Evolutionary conservation across 2,329 filamentous ascomycete genomes (phyloP).

Genomic region (Aspergillus caelatus): DNA sequence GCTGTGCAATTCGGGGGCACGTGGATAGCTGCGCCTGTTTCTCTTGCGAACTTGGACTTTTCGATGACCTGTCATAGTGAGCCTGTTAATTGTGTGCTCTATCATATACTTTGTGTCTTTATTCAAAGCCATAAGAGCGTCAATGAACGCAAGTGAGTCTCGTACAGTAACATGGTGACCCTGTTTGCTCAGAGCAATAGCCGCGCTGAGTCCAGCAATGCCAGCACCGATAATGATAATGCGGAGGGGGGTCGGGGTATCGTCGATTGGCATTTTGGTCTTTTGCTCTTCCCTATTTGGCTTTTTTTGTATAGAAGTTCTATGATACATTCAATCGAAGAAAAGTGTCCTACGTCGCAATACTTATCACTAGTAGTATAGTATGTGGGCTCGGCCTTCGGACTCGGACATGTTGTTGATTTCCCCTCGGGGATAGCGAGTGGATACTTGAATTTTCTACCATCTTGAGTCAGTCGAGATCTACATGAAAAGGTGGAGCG

Average conservation of each 20-base stretch:
- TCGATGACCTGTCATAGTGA: slow-evolving; percentile 28
- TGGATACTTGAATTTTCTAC: not conserved
- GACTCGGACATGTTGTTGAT: not conserved
- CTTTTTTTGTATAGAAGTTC: not conserved
- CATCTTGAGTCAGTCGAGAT: not conserved
- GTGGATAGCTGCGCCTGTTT: slow-evolving; percentile 30
- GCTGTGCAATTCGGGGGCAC: slow-evolving; percentile 32
- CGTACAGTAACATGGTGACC: slow-evolving; percentile 38
- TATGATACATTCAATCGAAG: not conserved
- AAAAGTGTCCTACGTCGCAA: not conserved
- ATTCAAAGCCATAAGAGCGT: not conserved
- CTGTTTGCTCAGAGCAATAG: slow-evolving; percentile 36
- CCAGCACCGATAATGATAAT: slow-evolving; percentile 36
- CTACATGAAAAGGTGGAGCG: not conserved
- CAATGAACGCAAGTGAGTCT: too few species aligned
- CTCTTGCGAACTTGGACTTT: slow-evolving; percentile 28
- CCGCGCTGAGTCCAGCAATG: slow-evolving; percentile 36
- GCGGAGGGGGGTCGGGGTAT: slow-evolving; percentile 13
- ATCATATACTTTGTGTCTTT: not conserved
- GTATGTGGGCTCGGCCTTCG: slow-evolving; percentile 3
- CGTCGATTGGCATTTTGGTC: not conserved
- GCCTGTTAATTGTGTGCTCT: not conserved
- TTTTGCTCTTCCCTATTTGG: not conserved
- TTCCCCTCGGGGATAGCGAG: not conserved
- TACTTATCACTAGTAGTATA: not conserved